Base-by-base conservation (phyloP, 1,139 yeast genomes). In the Citeromyces hawaiiensis region DNA sequence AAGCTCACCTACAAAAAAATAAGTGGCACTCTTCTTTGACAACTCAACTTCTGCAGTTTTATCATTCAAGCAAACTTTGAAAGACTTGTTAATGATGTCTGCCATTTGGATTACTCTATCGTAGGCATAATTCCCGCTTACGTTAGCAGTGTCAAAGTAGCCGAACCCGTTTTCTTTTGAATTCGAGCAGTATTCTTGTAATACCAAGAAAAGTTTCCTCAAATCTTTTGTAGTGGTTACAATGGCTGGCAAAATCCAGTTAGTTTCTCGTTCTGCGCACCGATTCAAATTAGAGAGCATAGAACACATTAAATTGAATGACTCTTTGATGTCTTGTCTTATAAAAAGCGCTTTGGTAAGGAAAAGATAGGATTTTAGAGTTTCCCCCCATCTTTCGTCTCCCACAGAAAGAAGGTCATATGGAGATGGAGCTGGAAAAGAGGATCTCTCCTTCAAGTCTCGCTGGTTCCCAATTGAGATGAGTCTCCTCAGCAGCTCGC, bases 61-160 rank as follows among this genome's bases (percentile, higher is more conserved):
- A 57, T 88, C 96, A 46, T 83, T 85, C 35, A 87, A 63, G 46
- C 94, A 82, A 4, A 83, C 57, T 45, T 82, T 83, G 58, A 87
- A 82, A 6, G 91, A 74, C 44, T 76, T 68, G 57, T 86, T 87
- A 44, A 86, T 55, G 64, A 80, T 72, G 42, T 63, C 72, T 4
- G 86, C 88, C 42, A 83, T 66, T 41, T 63, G 61, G 44, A 76
- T 83, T 40, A 38, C 18, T 27, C 25, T 33, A 9, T 27, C 15
- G n/a, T 37, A 35, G 11, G 19, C 35, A 7, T 35, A 19, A 10
- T 17, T 17, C 32, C 23, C 18, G 10, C 32, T 19, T 18, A 31
- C 25, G 21, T 62, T 59, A 4, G 66, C 68, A 39, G 60, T 60
- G 50, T 65, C 21, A 15, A 19, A 13, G 17, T 25, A 11, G 9